These are phyloP conservation scores for Sporothrix sp. DNA, from an alignment of 2,329 filamentous ascomycete species.

Conservation along the genomic window DNA sequence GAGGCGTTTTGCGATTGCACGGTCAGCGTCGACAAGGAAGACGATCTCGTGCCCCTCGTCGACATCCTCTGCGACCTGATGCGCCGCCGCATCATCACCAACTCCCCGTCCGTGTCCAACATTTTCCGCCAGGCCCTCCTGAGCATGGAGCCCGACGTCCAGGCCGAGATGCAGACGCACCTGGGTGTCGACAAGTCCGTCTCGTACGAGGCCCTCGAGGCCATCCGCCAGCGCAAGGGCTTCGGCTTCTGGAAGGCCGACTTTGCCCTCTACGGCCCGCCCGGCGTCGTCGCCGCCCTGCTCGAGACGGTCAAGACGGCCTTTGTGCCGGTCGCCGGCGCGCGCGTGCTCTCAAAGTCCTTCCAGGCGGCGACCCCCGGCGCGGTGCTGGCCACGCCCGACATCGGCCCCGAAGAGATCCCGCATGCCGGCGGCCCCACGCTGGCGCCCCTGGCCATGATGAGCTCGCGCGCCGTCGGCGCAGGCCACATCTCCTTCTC, in stretches of 20 bases:
- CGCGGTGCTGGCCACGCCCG: neutral
- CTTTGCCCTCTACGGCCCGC: neutral
- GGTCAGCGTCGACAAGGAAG: neutral
- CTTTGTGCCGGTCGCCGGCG: neutral
- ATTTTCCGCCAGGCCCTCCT: constrained; percentile 37
- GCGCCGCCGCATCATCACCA: constrained; percentile 32
- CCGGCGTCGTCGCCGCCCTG: neutral
- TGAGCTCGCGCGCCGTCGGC: neutral
- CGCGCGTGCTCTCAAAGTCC: neutral
- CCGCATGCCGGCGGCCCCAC: neutral
- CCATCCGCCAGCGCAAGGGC: neutral
- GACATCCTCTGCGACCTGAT: constrained; percentile 30
- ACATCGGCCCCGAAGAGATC: neutral
- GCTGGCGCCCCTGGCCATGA: neutral
- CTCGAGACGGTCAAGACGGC: neutral
- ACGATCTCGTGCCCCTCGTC: neutral
- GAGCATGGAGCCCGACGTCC: constrained; percentile 33
- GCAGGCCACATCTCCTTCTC: constrained; percentile 1
- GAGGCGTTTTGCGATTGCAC: constrained; percentile 26
- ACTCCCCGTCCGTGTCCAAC: constrained; percentile 24
- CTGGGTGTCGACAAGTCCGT: neutral
- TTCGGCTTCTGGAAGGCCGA: neutral
- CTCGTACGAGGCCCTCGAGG: neutral
- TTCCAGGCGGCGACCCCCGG: neutral
- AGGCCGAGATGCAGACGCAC: neutral